Evolutionary conservation across 768 basidiomycete species (phyloP), one percentile per base, ranked within the genome.

Genomic region (Leucocoprinus birnbaumii): DNA sequence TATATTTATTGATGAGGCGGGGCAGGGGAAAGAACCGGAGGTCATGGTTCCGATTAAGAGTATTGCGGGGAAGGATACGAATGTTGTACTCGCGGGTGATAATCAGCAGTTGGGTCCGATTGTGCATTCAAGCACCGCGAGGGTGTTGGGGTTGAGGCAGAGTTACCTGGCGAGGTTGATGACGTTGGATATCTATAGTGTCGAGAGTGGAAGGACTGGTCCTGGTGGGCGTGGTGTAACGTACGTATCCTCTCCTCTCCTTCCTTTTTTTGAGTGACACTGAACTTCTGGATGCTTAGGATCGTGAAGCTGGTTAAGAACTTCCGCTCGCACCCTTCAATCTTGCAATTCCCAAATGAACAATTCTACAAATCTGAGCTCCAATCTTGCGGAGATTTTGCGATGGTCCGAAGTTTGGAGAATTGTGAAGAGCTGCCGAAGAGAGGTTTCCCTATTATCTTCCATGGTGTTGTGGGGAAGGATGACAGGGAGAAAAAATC

Each of bases 1-100:
- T 58, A 80, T 87, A 16, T 80, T 87, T 59, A 68, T 84, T 38
- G 85, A 87, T 59, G 85, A 87, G 57, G 85, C 83, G 4, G 84
- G 83, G 0, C 84, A 87, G 59, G 84, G 78, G 0, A 76, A 76
- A 38, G 85, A 87, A 59, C 83, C 85, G 0, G 79, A 83, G 58
- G 64, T 75, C 6, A 79, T 86, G 75, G 71, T 84, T 3, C 69
- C 73, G 0, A 76, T 87, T 63, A 82, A 80, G 66, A 77, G 74
- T 11, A 68, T 80, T 52, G 76, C 78, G 0, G 66, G 72, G 42
- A 56, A 65, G 11, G 53, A 65, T 3, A 86, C 85, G 1, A 82
- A 79, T 52, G 62, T 86, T 7, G 65, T 85, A 6, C 66, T 87
- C 8, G 77, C 83, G 1, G 85, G 85, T 0, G 85, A 87, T 64